Percentiles rank a stretch among this genome's conserved stretches.
phyloP scores from a whole-genome alignment of 1,284 basidiomycete species.

The Ceratobasidium theobromae region DNA sequence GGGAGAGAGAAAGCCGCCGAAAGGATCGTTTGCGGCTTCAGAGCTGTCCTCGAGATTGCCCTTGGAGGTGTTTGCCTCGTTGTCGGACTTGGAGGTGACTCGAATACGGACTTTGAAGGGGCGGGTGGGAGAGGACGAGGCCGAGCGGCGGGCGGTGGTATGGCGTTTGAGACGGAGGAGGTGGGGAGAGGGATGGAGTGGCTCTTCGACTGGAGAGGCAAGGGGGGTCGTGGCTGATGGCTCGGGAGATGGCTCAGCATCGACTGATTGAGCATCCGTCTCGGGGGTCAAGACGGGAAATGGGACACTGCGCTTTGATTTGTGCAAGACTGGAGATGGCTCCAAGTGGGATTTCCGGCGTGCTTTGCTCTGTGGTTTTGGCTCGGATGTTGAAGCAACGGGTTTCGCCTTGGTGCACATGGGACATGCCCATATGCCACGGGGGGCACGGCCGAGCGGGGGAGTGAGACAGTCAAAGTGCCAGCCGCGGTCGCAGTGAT shows the following conservation, averaged over 20 bases:
- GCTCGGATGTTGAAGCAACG: constrained; percentile 39
- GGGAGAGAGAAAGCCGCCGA: constrained; percentile 75
- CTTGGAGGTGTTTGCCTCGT: constrained; percentile 38
- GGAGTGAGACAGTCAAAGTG: constrained; percentile 87
- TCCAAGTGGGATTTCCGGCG: constrained; percentile 7
- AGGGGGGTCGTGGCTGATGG: not conserved
- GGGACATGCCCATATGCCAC: constrained; percentile 76
- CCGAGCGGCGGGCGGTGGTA: not conserved
- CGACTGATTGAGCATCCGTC: constrained; percentile 4
- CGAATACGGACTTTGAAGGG: constrained; percentile 29
- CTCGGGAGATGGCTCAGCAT: not conserved
- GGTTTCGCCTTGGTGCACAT: constrained; percentile 48
- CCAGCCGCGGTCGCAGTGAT: constrained; percentile 94
- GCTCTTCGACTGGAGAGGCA: not conserved
- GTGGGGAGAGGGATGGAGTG: not conserved
- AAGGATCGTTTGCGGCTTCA: constrained; percentile 48
- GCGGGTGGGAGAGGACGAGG: constrained; percentile 1
- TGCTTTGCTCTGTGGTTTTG: not conserved
- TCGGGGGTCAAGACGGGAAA: constrained; percentile 23
- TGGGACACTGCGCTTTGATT: constrained; percentile 13
- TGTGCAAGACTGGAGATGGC: constrained; percentile 4
- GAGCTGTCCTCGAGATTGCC: constrained; percentile 40
- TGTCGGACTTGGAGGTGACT: constrained; percentile 29
- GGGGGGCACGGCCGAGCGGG: constrained; percentile 66
- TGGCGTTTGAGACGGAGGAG: constrained; percentile 16